phyloP scores from a whole-genome alignment of 2,329 filamentous ascomycete genomes.

The Pyrenophora seminiperda region DNA sequence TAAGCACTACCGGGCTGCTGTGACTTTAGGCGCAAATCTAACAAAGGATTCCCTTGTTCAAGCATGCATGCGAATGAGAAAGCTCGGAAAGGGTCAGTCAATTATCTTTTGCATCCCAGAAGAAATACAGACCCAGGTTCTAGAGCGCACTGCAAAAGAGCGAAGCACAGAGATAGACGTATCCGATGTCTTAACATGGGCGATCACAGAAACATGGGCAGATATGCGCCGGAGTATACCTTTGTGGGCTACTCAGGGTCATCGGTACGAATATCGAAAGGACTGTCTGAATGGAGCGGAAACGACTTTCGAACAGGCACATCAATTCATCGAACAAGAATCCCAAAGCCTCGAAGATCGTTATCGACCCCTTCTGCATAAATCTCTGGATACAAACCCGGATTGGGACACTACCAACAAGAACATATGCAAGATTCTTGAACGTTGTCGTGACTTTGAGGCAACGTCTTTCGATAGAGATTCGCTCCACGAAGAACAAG shows the following conservation, averaged over 20 bases:
- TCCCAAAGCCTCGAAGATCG: no score
- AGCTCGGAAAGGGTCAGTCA: conserved; percentile 68
- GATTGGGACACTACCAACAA: no score
- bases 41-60: conserved; percentile 72
- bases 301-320: conserved; percentile 35
- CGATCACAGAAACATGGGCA: conserved; percentile 61
- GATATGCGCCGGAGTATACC: conserved; percentile 57
- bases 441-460: conserved; percentile 17
- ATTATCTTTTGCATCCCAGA: conserved; percentile 64
- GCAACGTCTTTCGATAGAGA: conserved; percentile 39
- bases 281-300: conserved; percentile 38
- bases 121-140: conserved; percentile 64
- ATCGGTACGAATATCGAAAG: conserved; percentile 53
- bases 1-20: conserved; percentile 61
- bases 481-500: conserved; percentile 66
- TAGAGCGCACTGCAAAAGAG: conserved; percentile 17
- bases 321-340: no score
- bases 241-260: conserved; percentile 65
- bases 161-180: conserved; percentile 49
- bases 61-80: conserved; percentile 70
- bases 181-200: conserved; percentile 63
- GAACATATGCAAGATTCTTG: no score
- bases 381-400: no score
- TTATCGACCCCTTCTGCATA: no score
- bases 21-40: conserved; percentile 67